Percentiles rank a stretch among this genome's conserved stretches.
Evolutionary conservation across 2,329 filamentous ascomycete species (phyloP).

Genomic region (Anisogramma anomala): DNA sequence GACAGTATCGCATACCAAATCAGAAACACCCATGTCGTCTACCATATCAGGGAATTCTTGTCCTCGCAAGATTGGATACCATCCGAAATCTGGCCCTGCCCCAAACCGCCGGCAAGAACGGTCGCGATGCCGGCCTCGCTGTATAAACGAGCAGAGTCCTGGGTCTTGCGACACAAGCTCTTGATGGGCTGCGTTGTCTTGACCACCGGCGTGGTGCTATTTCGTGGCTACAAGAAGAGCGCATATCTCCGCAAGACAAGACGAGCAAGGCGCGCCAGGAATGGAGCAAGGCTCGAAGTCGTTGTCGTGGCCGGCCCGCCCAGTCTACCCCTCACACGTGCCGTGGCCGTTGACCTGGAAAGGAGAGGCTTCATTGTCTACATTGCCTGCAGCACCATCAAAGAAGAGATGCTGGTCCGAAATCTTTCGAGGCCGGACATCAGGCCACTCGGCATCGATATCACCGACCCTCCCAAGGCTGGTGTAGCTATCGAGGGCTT

Average conservation of each 20-base stretch:
- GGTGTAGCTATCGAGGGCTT: constrained; percentile 61
- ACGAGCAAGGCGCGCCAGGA: constrained; percentile 65
- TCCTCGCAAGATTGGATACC: constrained; percentile 63
- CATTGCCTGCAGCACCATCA: constrained; percentile 70
- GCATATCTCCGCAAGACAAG: constrained; percentile 55
- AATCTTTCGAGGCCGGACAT: constrained; percentile 71
- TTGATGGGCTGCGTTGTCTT: constrained; percentile 60
- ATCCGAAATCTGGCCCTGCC: constrained; percentile 49
- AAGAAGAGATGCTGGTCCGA: constrained; percentile 73
- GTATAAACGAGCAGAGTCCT: constrained; percentile 52
- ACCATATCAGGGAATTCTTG: constrained; percentile 56
- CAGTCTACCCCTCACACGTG: constrained; percentile 70
- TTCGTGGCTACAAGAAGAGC: constrained; percentile 37
- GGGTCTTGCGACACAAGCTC: constrained; percentile 62
- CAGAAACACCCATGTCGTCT: constrained; percentile 45
- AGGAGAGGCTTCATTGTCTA: constrained; percentile 88
- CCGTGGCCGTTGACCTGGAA: constrained; percentile 76
- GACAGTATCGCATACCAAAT: constrained; percentile 62
- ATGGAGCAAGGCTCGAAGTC: constrained; percentile 80
- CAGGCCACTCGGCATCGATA: constrained; percentile 68
- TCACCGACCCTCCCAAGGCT: constrained; percentile 61
- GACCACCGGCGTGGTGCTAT: constrained; percentile 54
- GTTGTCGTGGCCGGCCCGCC: constrained; percentile 81
- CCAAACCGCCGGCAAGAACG: constrained; percentile 34
- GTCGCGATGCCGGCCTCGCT: constrained; percentile 21